These are phyloP conservation scores for Asterophora lycoperdoides DNA, from an alignment of 768 basidiomycete species.

Conservation along the genomic window DNA sequence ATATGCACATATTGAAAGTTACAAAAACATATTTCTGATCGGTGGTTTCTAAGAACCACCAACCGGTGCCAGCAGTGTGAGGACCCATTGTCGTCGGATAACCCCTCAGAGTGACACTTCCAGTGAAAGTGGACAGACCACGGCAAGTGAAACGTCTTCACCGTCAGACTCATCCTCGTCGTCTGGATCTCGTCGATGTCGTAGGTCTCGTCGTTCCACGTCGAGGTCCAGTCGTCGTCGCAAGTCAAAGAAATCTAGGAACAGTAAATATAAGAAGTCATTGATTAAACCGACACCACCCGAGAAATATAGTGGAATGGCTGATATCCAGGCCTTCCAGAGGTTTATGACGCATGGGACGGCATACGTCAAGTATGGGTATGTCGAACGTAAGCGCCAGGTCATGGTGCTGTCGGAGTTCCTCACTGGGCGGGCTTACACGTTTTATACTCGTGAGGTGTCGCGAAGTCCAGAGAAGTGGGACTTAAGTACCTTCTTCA, in stretches of 20 bases:
- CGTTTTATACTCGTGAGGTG: slow-evolving; percentile 3
- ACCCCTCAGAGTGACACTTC: background rate
- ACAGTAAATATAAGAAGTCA: background rate
- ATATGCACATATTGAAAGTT: no score
- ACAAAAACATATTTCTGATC: no score
- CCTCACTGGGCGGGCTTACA: background rate
- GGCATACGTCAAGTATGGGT: slow-evolving; percentile 14
- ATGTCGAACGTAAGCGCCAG: background rate
- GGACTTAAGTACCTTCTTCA: slow-evolving; percentile 5
- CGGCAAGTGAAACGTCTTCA: background rate
- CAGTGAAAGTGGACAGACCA: background rate
- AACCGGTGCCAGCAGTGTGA: no score
- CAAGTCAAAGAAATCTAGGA: background rate
- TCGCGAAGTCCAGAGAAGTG: background rate
- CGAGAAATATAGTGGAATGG: slow-evolving; percentile 12
- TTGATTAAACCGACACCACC: slow-evolving; percentile 18
- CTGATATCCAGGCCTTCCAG: slow-evolving; percentile 9
- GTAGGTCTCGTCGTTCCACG: background rate
- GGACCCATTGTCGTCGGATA: background rate
- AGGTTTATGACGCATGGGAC: slow-evolving; percentile 17
- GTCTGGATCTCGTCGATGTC: background rate
- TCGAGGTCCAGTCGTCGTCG: no score
- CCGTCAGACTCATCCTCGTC: background rate
- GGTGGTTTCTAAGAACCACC: no score
- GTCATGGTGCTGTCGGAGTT: background rate